These are phyloP conservation scores for Apiotrichum gamsii DNA, from an alignment of 1,284 basidiomycete species.

Conservation along the genomic window DNA sequence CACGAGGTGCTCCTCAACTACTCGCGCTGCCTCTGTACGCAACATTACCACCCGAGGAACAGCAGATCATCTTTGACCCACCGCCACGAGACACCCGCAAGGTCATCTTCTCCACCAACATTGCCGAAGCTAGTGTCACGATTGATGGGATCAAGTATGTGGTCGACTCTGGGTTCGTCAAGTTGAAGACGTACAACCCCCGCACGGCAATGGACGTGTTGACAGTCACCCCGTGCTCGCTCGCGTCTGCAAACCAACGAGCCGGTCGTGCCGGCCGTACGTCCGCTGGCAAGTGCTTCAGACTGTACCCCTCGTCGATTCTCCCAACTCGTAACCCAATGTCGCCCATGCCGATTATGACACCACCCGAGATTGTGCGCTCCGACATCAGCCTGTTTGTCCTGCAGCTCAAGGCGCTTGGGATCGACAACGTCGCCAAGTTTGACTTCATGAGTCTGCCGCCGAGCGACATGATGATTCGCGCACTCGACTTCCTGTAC, in stretches of 20 bases:
- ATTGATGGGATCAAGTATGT: conserved; percentile 94
- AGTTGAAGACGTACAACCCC: conserved; percentile 82
- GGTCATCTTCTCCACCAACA: conserved; percentile 88
- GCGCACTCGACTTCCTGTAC: conserved; percentile 64
- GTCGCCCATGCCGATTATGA: conserved; percentile 53
- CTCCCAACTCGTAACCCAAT: conserved; percentile 53
- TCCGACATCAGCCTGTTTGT: conserved; percentile 82
- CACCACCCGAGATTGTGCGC: conserved; percentile 81
- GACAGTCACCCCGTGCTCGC: conserved; percentile 67
- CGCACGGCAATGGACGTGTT: conserved; percentile 75
- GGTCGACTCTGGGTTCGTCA: conserved; percentile 92
- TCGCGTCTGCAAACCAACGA: conserved; percentile 78
- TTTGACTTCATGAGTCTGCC: conserved; percentile 92
- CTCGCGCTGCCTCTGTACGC: conserved; percentile 77
- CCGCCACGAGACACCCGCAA: conserved; percentile 71
- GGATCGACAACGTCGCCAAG: conserved; percentile 75
- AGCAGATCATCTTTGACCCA: conserved; percentile 74
- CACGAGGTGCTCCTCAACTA: conserved; percentile 57
- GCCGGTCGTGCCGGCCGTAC: conserved; percentile 88
- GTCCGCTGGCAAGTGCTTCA: conserved; percentile 80
- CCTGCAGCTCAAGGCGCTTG: conserved; percentile 86
- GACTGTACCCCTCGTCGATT: conserved; percentile 71
- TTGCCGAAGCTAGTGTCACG: conserved; percentile 94
- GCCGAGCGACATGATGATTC: conserved; percentile 73
- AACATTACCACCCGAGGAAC: conserved; percentile 77